Percentiles rank a stretch among this genome's conserved stretches.
Conservation (phyloP, 78 protist genomes). For the Tieghemostelium lacteum region DNA sequence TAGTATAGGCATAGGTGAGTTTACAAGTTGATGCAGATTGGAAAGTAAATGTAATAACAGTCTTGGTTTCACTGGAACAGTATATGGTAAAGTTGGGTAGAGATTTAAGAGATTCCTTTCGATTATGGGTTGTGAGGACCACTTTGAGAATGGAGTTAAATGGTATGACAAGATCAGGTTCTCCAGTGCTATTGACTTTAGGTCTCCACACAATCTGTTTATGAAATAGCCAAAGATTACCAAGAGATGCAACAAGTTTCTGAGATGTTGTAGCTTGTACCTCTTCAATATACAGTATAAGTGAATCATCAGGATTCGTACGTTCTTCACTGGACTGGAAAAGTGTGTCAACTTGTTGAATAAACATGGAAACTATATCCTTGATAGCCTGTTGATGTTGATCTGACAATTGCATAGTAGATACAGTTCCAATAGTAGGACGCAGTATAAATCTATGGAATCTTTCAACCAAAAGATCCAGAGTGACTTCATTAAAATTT, state of each 20-base stretch:
- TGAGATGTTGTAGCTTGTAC: conserved; percentile 8
- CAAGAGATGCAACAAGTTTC: background rate
- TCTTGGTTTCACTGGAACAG: conserved; percentile 56
- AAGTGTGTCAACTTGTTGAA: conserved; percentile 25
- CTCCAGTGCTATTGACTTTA: conserved; percentile 37
- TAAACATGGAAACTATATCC: conserved; percentile 56
- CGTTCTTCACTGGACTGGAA: conserved; percentile 63
- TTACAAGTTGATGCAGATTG: conserved; percentile 53
- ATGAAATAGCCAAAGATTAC: conserved; percentile 61
- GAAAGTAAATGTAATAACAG: conserved; percentile 60
- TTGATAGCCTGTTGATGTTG: conserved; percentile 5
- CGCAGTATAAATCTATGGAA: conserved; percentile 43
- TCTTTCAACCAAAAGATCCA: conserved; percentile 36
- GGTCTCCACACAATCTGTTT: conserved; percentile 70
- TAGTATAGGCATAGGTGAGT: conserved; percentile 27
- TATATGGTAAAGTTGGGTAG: conserved; percentile 53
- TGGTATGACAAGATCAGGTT: conserved; percentile 27
- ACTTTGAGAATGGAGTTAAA: conserved; percentile 43
- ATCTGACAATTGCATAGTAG: conserved; percentile 1
- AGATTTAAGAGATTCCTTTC: background rate
- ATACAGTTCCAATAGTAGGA: background rate
- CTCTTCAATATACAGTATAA: conserved; percentile 34
- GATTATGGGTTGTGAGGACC: conserved; percentile 13
- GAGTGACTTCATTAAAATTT: conserved; percentile 52
- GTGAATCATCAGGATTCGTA: conserved; percentile 29